Conservation (phyloP, 768 basidiomycete genomes). For the Phaeotremella skinneri region DNA sequence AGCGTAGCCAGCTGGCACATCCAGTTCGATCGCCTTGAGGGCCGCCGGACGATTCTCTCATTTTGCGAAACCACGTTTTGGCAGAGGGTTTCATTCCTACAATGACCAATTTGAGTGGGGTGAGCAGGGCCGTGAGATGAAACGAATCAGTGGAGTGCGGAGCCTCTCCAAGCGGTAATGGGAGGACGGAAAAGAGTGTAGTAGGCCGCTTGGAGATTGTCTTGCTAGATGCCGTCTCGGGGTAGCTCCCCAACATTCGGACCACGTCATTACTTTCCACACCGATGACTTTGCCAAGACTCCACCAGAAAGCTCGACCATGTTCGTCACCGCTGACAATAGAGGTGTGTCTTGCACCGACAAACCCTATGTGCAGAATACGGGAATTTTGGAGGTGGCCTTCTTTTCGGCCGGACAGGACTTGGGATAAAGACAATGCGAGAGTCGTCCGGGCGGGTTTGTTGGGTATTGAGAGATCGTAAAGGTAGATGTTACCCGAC, state of each 20-base stretch:
- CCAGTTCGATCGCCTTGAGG: constrained; percentile 25
- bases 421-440: constrained; percentile 43
- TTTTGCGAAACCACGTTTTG: constrained; percentile 70
- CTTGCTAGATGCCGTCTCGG: constrained; percentile 54
- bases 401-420: constrained; percentile 77
- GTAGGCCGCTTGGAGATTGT: constrained; percentile 45
- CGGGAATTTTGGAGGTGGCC: constrained; percentile 68
- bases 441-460: constrained; percentile 65
- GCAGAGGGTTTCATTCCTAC: constrained; percentile 89
- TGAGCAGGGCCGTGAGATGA: constrained; percentile 78
- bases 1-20: constrained; percentile 38
- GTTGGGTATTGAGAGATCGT: constrained; percentile 68
- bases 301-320: constrained; percentile 93
- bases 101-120: constrained; percentile 83
- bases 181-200: constrained; percentile 72
- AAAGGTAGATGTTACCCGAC: constrained; percentile 79
- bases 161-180: constrained; percentile 73
- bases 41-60: constrained; percentile 35
- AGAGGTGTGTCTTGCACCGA: constrained; percentile 88
- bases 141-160: constrained; percentile 75
- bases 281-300: constrained; percentile 87
- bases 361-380: constrained; percentile 74
- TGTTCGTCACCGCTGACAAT: constrained; percentile 84
- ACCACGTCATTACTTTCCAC: constrained; percentile 92
- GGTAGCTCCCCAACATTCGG: constrained; percentile 88